These are phyloP conservation scores for Starmerella bacillaris DNA, from an alignment of 805 yeast species.

Conservation along the genomic window DNA sequence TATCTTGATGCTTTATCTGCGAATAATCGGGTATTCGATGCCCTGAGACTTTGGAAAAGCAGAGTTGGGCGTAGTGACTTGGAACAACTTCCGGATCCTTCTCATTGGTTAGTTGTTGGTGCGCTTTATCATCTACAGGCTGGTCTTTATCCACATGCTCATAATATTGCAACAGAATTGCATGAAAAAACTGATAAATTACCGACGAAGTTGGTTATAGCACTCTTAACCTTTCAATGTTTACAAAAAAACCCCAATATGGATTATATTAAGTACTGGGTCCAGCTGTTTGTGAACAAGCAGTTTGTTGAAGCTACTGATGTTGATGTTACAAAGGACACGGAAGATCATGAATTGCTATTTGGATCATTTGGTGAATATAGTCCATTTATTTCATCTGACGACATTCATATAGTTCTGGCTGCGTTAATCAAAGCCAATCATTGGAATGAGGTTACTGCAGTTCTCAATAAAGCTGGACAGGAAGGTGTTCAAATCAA, in stretches of 20 bases:
- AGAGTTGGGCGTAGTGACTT: conserved; percentile 12
- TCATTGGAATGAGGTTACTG: not conserved
- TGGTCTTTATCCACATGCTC: conserved; percentile 9
- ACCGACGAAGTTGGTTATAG: conserved; percentile 7
- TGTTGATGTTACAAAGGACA: too few relatives aligned
- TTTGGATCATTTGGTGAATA: too few relatives aligned
- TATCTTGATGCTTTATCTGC: conserved; percentile 15
- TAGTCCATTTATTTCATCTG: too few relatives aligned
- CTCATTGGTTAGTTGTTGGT: conserved; percentile 17
- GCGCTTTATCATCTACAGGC: conserved; percentile 16
- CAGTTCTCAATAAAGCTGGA: too few relatives aligned
- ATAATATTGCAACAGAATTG: conserved; percentile 7
- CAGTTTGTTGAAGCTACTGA: too few relatives aligned
- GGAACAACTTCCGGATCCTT: conserved; percentile 2
- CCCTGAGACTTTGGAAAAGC: conserved; percentile 13
- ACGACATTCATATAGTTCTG: too few relatives aligned
- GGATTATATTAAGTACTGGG: not conserved
- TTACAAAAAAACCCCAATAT: not conserved
- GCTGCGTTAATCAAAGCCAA: not conserved
- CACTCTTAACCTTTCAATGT: conserved; percentile 6
- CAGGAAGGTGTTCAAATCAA: too few relatives aligned
- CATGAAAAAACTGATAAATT: not conserved
- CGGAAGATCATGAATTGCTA: too few relatives aligned
- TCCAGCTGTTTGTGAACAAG: too few relatives aligned
- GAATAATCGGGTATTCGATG: conserved; percentile 9